Evolutionary conservation across 2,329 filamentous ascomycete genomes (phyloP).

Genomic region (Colletotrichum viniferum): DNA sequence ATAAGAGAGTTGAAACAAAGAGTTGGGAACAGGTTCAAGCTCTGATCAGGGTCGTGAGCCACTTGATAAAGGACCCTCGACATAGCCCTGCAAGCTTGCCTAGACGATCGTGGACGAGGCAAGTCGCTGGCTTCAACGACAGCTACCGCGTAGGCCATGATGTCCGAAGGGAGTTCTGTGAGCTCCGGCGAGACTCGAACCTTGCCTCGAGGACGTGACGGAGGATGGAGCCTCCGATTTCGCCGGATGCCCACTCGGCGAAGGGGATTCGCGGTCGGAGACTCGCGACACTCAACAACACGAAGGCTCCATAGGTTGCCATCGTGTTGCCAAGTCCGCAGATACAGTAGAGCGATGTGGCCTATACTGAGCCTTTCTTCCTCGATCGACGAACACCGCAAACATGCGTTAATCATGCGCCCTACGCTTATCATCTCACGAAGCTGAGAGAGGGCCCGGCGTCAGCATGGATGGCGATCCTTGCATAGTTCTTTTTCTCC

Average conservation of each 20-base stretch:
- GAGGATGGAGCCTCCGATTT: too few species aligned
- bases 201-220: too few species aligned
- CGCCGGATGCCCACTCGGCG: too few species aligned
- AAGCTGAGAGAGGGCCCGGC: neutral
- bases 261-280: too few species aligned
- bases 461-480: too few species aligned
- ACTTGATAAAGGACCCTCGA: neutral
- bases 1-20: neutral
- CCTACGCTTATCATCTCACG: neutral
- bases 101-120: neutral
- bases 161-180: neutral
- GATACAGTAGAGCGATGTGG: too few species aligned
- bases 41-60: neutral
- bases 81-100: neutral
- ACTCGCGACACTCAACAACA: neutral
- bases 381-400: neutral
- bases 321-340: neutral
- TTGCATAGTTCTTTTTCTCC: too few species aligned
- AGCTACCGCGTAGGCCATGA: neutral
- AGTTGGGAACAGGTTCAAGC: neutral
- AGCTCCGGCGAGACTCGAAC: neutral
- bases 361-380: neutral
- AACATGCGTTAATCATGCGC: fast-evolving
- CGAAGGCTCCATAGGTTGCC: neutral
- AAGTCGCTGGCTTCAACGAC: neutral